Conservation (phyloP, 345 rosid species). For the Nasturtium officinale region DNA sequence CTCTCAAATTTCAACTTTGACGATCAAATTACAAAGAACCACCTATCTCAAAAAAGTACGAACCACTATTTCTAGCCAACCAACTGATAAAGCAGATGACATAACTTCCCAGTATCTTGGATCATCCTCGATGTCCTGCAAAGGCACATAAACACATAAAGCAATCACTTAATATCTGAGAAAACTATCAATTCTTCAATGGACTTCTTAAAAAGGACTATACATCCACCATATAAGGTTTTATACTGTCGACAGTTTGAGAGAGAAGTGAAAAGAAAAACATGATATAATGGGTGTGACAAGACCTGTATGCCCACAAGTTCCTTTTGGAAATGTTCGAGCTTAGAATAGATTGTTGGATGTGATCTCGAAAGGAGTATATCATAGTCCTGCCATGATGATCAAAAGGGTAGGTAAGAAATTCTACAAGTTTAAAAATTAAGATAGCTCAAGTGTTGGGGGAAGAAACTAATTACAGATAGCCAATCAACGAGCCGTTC, state of each 20-base stretch:
- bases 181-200: not conserved
- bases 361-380: conserved; percentile 62
- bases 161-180: conserved; percentile 13
- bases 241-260: not conserved
- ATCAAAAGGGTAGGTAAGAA: conserved; percentile 14
- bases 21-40: not conserved
- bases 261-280: not conserved
- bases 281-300: not conserved
- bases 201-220: conserved; percentile 7
- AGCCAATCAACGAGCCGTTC: conserved; percentile 91
- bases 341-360: conserved; percentile 70
- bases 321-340: conserved; percentile 68
- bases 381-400: conserved; percentile 72
- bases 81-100: conserved; percentile 79
- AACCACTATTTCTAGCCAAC: conserved; percentile 93
- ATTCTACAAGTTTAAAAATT: not conserved
- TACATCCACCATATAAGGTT: conserved; percentile 9
- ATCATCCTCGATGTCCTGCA: conserved; percentile 78
- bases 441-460: not conserved
- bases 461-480: conserved; percentile 65
- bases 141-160: conserved; percentile 12
- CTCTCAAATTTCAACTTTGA: conserved; percentile 20
- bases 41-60: conserved; percentile 31
- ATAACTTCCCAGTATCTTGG: conserved; percentile 84
- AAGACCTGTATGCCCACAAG: conserved; percentile 75